These are phyloP conservation scores for Penicillium pancosmium DNA, from an alignment of 495 filamentous ascomycete genomes.

Conservation along the genomic window DNA sequence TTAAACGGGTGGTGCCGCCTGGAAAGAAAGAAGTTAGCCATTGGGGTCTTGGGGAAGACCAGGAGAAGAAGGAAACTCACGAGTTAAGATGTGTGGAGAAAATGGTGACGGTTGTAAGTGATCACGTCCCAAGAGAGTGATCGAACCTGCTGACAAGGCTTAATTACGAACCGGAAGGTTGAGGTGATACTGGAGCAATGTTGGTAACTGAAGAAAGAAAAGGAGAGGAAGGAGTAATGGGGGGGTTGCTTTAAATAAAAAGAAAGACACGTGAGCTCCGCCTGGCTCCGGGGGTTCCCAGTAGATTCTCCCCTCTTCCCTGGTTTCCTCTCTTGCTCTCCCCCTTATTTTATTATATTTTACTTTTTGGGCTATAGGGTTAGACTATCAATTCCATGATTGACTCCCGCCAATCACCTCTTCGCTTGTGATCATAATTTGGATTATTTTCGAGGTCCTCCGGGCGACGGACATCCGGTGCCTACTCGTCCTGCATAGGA, in stretches of 20 bases:
- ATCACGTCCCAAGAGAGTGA: constrained; percentile 48
- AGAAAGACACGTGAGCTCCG: constrained; percentile 19
- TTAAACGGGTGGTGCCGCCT: constrained; percentile 97
- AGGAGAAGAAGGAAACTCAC: constrained; percentile 32
- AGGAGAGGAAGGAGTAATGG: neutral
- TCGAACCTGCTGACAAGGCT: constrained; percentile 42
- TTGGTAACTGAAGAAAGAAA: neutral
- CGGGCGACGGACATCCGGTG: constrained; percentile 18
- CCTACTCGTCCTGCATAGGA: neutral
- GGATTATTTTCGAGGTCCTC: constrained; percentile 1
- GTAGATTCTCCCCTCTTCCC: neutral
- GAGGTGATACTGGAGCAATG: constrained; percentile 16
- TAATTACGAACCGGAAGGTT: constrained; percentile 32
- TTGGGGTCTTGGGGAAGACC: neutral
- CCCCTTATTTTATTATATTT: neutral
- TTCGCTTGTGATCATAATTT: neutral
- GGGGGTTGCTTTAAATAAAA: constrained; percentile 19
- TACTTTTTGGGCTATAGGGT: neutral
- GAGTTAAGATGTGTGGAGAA: constrained; percentile 55
- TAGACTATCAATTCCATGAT: neutral
- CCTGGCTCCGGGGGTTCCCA: constrained; percentile 16
- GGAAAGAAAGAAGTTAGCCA: constrained; percentile 24
- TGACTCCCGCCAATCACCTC: neutral
- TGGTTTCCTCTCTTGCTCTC: neutral
- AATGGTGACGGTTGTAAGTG: constrained; percentile 52